These are phyloP conservation scores for Alternaria alternata DNA, from an alignment of 2,329 filamentous ascomycete species.

Conservation along the genomic window DNA sequence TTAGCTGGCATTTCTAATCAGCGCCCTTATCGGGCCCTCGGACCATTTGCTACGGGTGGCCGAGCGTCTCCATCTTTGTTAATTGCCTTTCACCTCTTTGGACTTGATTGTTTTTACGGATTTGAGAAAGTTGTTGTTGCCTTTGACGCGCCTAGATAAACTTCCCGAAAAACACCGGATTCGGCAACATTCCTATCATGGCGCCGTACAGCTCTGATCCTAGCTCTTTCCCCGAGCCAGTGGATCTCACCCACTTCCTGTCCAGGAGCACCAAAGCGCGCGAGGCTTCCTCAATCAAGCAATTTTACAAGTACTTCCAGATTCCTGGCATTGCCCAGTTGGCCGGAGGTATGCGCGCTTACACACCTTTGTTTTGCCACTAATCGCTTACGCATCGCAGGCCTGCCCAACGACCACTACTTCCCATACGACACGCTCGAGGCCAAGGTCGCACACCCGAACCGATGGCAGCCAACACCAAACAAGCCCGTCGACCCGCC, in stretches of 20 bases:
- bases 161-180: background rate
- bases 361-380: background rate
- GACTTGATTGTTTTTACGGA: constrained; percentile 20
- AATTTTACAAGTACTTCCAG: constrained; percentile 84
- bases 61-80: constrained; percentile 13
- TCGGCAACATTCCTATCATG: constrained; percentile 24
- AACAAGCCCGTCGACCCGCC: constrained; percentile 64
- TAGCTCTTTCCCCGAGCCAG: constrained; percentile 59
- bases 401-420: constrained; percentile 79
- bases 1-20: constrained; percentile 38
- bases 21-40: constrained; percentile 30
- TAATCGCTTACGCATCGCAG: constrained; percentile 55
- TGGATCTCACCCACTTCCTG: constrained; percentile 81
- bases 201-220: constrained; percentile 35
- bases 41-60: constrained; percentile 20
- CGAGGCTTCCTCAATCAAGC: constrained; percentile 73
- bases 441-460: constrained; percentile 76
- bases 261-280: constrained; percentile 74
- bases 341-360: constrained; percentile 60
- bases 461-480: constrained; percentile 76
- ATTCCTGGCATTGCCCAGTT: constrained; percentile 69
- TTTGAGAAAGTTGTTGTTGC: constrained; percentile 14
- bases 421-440: constrained; percentile 94
- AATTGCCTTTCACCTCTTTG: constrained; percentile 1
- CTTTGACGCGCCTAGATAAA: background rate